Percentiles rank a stretch among this genome's conserved stretches.
Evolutionary conservation across 2,329 filamentous ascomycete genomes (phyloP).

Genomic region (Alternaria consortialis): DNA sequence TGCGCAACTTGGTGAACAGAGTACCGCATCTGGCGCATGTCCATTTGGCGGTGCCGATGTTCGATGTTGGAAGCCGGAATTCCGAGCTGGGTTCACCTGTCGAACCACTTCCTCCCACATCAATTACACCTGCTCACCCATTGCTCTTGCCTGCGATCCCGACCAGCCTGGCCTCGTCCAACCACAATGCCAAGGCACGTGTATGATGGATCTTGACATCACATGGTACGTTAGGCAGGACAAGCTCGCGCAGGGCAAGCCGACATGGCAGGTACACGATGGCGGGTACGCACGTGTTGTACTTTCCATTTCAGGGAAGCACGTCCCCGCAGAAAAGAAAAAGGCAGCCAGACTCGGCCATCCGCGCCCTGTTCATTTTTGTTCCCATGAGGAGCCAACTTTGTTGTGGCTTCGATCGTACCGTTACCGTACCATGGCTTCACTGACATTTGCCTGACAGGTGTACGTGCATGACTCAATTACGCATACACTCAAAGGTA

Average conservation of each 20-base stretch:
- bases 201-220: neutral
- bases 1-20: neutral
- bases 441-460: conserved; percentile 1
- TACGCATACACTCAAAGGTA: neutral
- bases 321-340: conserved; percentile 5
- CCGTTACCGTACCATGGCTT: neutral
- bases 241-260: conserved; percentile 6
- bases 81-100: neutral
- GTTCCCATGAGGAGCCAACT: neutral
- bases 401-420: neutral
- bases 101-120: neutral
- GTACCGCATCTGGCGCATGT: neutral
- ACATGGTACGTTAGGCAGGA: conserved; percentile 1
- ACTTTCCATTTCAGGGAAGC: conserved; percentile 8
- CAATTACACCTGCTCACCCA: neutral
- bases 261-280: conserved; percentile 2
- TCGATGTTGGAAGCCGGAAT: neutral
- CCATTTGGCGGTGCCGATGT: neutral
- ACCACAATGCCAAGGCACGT: conserved; percentile 5
- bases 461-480: conserved; percentile 3
- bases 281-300: conserved; percentile 16
- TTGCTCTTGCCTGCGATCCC: conserved; percentile 1
- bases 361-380: neutral
- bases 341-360: neutral
- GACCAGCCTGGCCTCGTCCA: neutral